Evolutionary conservation across 1,284 basidiomycete genomes (phyloP), one percentile per base, ranked within the genome.

Genomic region (Sanguinoderma infundibulare): DNA sequence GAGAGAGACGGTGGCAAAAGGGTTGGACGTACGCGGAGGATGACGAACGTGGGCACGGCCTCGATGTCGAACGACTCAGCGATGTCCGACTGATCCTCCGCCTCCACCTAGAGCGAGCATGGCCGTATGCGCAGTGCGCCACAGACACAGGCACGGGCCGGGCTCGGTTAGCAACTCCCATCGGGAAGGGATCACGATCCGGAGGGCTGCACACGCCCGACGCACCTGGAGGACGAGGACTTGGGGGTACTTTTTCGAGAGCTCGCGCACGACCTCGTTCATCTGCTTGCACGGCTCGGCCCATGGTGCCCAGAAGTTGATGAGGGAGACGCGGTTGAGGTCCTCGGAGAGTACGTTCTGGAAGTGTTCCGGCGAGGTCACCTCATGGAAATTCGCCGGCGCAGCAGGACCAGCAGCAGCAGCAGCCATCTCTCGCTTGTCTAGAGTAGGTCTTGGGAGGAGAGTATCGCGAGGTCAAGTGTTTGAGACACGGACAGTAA

Each of bases 221-320:
- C 82, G 71, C 70, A 92, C 92, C 73, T 89, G 85, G n/a, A 97
- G 79, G 62, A 93, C 90, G 24, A 96, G 79, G 1, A 92, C 73
- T 9, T 81, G 71, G 0, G 89, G 83, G 70, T 94, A 86, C 73
- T 91, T 91, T 66, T 82, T 83, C 1, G 94, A 86, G 35, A 96
- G 81, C 69, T 90, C 88, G 30, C 74, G 67, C 28, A 92, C 85
- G 7, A 93, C 85, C 59, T 87, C 80, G 77, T 94, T 96, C 90
- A 96, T 97, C 69, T 89, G 84, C 67, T 83, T 83, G 80, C 95
- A 98, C 40, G 95, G 94, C 66, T 88, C 91, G 0, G 95, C 96
- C 94, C 94, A 98, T 74, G 88, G 83, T 59, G 96, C 93, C 91
- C 95, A 96, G 76, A 98, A 98, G 78, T 93, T 94, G 72, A 97